phyloP scores from a whole-genome alignment of 805 yeast genomes.

The Kazachstania taianensis region DNA sequence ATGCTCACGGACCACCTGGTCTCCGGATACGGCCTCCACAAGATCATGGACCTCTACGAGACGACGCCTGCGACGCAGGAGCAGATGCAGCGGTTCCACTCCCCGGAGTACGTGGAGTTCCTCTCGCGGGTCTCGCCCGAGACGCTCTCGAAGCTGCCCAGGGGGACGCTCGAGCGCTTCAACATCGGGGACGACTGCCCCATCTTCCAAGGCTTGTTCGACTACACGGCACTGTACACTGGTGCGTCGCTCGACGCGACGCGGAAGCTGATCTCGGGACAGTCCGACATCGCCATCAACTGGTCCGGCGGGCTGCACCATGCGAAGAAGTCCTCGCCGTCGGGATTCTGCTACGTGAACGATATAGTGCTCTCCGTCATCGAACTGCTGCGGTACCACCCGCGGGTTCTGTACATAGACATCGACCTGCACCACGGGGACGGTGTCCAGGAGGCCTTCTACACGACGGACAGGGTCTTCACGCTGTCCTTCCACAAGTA shows the following conservation, averaged over 20 bases:
- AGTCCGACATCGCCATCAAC: slow-evolving; percentile 84
- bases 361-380: slow-evolving; percentile 82
- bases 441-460: slow-evolving; percentile 91
- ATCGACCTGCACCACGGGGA: slow-evolving; percentile 92
- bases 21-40: slow-evolving; percentile 72
- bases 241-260: slow-evolving; percentile 92
- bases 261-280: slow-evolving; percentile 67
- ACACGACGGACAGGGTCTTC: slow-evolving; percentile 85
- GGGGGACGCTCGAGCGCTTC: slow-evolving; percentile 45
- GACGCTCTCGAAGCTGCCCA: slow-evolving; percentile 45
- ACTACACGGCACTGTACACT: slow-evolving; percentile 68
- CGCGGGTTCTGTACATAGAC: slow-evolving; percentile 79
- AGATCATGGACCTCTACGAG: slow-evolving; percentile 79
- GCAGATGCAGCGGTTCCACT: slow-evolving; percentile 74
- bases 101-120: slow-evolving; percentile 77
- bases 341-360: slow-evolving; percentile 85
- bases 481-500: slow-evolving; percentile 86
- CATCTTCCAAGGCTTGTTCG: slow-evolving; percentile 68
- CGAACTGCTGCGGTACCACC: slow-evolving; percentile 69
- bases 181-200: slow-evolving; percentile 96
- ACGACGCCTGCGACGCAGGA: slow-evolving; percentile 76
- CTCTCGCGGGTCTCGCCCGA: slow-evolving; percentile 70
- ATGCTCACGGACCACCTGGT: slow-evolving; percentile 91
- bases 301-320: slow-evolving; percentile 93
- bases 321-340: slow-evolving; percentile 82